A percentile compares a stretch with the other conserved stretches of the same genome.
Evolutionary conservation across 768 basidiomycete species (phyloP).

Genomic region (Leccinum rimulosum): DNA sequence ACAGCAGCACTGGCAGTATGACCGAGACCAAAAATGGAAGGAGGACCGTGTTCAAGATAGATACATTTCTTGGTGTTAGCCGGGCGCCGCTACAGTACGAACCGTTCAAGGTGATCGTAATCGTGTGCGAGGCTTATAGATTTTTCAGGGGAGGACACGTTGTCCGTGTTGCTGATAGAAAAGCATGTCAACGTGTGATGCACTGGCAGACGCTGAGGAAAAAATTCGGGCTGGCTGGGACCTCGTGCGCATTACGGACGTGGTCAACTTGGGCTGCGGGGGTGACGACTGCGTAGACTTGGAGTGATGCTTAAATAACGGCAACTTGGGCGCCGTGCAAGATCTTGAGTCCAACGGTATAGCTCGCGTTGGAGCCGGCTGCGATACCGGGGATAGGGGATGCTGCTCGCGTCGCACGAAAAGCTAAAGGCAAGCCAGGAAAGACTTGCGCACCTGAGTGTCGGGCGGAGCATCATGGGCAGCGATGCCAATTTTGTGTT

Average conservation of each 20-base stretch:
- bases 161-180: slow-evolving; percentile 67
- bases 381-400: slow-evolving; percentile 62
- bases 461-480: slow-evolving; percentile 71
- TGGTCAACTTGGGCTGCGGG: neutral
- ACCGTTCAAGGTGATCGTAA: slow-evolving; percentile 84
- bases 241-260: slow-evolving; percentile 58
- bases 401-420: slow-evolving; percentile 55
- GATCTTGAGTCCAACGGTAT: slow-evolving; percentile 85
- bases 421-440: slow-evolving; percentile 51
- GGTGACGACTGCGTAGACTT: slow-evolving; percentile 46
- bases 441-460: slow-evolving; percentile 45
- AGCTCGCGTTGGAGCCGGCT: slow-evolving; percentile 64
- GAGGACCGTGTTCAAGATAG: no score
- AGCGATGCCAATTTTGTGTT: slow-evolving; percentile 81
- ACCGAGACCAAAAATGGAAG: no score
- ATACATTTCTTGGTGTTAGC: neutral
- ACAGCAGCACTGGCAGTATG: no score
- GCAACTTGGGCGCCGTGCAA: slow-evolving; percentile 88
- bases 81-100: slow-evolving; percentile 71
- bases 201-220: slow-evolving; percentile 84
- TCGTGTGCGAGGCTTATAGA: slow-evolving; percentile 99
- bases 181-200: slow-evolving; percentile 87
- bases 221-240: slow-evolving; percentile 92
- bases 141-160: slow-evolving; percentile 63
- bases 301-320: slow-evolving; percentile 56